Evolutionary conservation across 768 basidiomycete species (phyloP).

Genomic region (Rossbeevera mucosa): DNA sequence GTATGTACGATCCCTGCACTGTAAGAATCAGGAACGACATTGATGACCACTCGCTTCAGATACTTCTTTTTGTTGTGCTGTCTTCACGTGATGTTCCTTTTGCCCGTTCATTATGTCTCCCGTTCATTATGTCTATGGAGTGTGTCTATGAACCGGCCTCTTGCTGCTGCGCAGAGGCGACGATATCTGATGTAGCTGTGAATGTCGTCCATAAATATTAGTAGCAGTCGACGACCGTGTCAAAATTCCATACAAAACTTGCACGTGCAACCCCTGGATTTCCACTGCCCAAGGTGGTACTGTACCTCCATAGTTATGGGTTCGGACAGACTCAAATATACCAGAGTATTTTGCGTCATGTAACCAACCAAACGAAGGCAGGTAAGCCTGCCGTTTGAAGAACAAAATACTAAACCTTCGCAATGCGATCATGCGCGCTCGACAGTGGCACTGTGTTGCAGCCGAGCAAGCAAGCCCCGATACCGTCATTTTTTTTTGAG

Average conservation of each 20-base stretch:
- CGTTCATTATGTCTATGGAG: slow-evolving; percentile 6
- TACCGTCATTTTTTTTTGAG: not conserved
- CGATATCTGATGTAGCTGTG: slow-evolving; percentile 1
- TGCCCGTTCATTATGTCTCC: slow-evolving; percentile 9
- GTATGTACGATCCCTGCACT: not conserved
- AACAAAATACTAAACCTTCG: no score
- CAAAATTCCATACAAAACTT: not conserved
- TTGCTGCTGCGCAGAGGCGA: slow-evolving; percentile 1
- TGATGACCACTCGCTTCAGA: not conserved
- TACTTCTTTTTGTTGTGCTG: slow-evolving; percentile 5
- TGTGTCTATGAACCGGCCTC: slow-evolving; percentile 12
- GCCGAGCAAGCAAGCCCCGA: not conserved
- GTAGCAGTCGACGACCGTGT: not conserved
- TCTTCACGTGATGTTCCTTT: no score
- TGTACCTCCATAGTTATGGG: no score
- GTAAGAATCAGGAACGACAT: not conserved
- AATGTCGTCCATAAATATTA: not conserved
- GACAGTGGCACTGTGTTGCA: no score
- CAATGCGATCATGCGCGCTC: not conserved
- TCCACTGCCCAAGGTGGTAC: no score
- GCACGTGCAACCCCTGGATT: no score
- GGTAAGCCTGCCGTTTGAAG: no score
- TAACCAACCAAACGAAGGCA: no score
- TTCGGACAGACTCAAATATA: no score
- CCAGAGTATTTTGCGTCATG: no score